Base-by-base conservation (phyloP, 2,329 filamentous ascomycete genomes). In the Fusarium sp. region DNA sequence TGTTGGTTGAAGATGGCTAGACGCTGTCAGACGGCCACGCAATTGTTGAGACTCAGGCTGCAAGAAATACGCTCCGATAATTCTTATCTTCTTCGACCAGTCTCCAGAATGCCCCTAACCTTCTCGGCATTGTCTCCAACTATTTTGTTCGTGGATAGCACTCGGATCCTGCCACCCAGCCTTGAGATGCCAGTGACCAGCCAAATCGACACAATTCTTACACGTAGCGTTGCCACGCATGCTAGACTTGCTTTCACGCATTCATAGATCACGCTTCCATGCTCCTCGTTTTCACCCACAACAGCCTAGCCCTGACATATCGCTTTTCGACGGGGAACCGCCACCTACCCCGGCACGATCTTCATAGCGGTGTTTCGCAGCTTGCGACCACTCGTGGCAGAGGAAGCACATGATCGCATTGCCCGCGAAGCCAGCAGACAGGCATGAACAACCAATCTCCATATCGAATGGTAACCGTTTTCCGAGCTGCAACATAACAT, bases 361-460 rank as follows among this genome's bases (percentile, higher is more conserved):
- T 36, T 52, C 7, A n/a, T 22, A 6, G 9, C 20, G 33, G 7
- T 17, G 22, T 27, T 15, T n/a, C 25, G 9, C 15, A 38, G 18
- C 33, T 27, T 35, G 33, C 9, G 25, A 17, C 6, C 13, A n/a
- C 13, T 8, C 22, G 18, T 10, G 14, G 4, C 7, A 52, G 10
- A 4, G 18, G 18, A 8, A 7, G n/a, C 29, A 11, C 14, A 4
- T n/a, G 5, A 1, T 11, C 15, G 2, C n/a, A 9, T 18, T 7
- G 18, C 13, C 15, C 33, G 14, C 15, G 46, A 17, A 22, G 14
- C n/a, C n/a, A 18, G 29, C 13, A 33, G 29, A 49, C 3, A 22
- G 11, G 2, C 13, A 49, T 33, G n/a, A 33, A 13, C 2, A 13
- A 22, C 1, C 29, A 12, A 5, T 7, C 6, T 12, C n/a, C 5